Conservation (phyloP, 2,329 filamentous ascomycete genomes). For the Albifimbria verrucaria region DNA sequence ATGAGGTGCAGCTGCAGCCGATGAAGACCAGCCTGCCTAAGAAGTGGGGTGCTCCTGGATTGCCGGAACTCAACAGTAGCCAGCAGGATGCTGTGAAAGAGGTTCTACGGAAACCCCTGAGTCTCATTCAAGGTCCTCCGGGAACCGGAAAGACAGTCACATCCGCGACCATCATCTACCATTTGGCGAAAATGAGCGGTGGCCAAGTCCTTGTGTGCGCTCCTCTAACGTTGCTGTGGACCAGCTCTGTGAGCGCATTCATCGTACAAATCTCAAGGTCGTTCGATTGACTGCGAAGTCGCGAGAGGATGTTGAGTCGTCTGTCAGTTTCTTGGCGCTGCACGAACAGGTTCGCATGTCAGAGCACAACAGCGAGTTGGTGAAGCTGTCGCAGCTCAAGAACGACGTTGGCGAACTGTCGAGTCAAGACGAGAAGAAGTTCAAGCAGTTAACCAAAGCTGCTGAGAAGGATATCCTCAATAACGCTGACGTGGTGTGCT, state of each 20-base stretch:
- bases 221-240: conserved; percentile 98
- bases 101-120: conserved; percentile 88
- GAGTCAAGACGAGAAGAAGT: conserved; percentile 96
- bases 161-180: conserved; percentile 97
- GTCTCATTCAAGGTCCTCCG: conserved; percentile 92
- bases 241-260: conserved; percentile 95
- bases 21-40: conserved; percentile 96
- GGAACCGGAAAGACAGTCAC: conserved; percentile 99
- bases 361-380: conserved; percentile 89
- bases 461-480: conserved; percentile 93
- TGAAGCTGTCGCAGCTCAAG: conserved; percentile 91
- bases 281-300: conserved; percentile 99
- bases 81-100: conserved; percentile 96
- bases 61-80: conserved; percentile 92
- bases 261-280: conserved; percentile 90
- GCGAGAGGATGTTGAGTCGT: conserved; percentile 97
- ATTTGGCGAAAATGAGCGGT: conserved; percentile 90
- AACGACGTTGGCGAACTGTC: conserved; percentile 86
- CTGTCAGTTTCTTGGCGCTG: conserved; percentile 89
- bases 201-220: conserved; percentile 95
- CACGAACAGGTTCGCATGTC: conserved; percentile 98
- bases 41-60: conserved; percentile 91
- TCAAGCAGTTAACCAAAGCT: conserved; percentile 89
- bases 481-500: conserved; percentile 97
- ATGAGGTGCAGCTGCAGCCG: conserved; percentile 89